Evolutionary conservation across 306 rosid species (phyloP), one percentile per base, ranked within the genome.

Genomic region (Cucurbita argyrosperma): DNA sequence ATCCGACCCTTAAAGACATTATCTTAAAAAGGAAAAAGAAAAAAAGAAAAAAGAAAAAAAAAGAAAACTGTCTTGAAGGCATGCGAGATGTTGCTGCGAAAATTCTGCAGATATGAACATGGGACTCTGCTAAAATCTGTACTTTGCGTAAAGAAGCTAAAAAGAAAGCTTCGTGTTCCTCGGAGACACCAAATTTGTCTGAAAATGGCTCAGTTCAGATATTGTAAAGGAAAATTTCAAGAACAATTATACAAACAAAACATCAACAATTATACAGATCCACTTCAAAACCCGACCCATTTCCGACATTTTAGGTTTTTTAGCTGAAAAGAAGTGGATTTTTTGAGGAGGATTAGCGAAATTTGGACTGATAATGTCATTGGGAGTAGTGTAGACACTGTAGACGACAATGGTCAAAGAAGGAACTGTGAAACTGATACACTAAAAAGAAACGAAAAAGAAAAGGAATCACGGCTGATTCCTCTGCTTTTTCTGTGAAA

Each of bases 401-500:
- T 39, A 23, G 39, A 43, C 67, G 54, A 57, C 77, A 57, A 21
- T 49, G 58, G 19, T 39, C 77, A 74, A 45, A 15, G 54, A 57
- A 45, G 68, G 68, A 74, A 59, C 54, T 40, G 37, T n/a, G 39
- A 42, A 72, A 71, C 10, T 67, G 42, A 68, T 50, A 4, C 57
- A 46, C 56, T 47, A 46, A 45, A n/a, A 64, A 64, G 6, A 19
- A 42, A 18, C n/a, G 6, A 46, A 6, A 64, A 21, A 11, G 12
- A 46, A 7, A 46, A 13, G 6, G 35, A 8, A 66, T 46, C 56
- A 23, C 12, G 4, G 59, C 5, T 26, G 74, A 50, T 50, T 70
- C 74, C 74, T 9, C 60, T 70, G 60, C 59, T 56, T 73, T 73
- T 73, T 73, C 10, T 51, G 51, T n/a, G 51, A 71, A 23, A 72